phyloP scores from a whole-genome alignment of 192 early-diverging fungal species.

The Kickxella alabastrina region DNA sequence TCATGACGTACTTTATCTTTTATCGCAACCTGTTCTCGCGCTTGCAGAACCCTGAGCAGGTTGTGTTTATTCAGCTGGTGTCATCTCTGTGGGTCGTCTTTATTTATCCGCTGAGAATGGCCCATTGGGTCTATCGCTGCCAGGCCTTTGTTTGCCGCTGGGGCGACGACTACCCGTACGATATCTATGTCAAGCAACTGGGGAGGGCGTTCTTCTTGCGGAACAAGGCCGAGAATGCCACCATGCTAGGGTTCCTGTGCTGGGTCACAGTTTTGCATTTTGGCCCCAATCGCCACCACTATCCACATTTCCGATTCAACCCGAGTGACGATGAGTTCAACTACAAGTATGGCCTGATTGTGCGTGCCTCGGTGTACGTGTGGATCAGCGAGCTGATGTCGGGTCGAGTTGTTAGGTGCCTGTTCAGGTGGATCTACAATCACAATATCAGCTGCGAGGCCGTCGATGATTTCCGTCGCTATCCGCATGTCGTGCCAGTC shows the following conservation, averaged over 20 bases:
- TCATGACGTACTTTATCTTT: slow-evolving; percentile 79
- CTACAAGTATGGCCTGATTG: slow-evolving; percentile 57
- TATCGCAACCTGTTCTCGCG: slow-evolving; percentile 75
- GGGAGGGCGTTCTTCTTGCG: slow-evolving; percentile 67
- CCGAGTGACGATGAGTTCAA: slow-evolving; percentile 47
- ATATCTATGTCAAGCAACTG: slow-evolving; percentile 63
- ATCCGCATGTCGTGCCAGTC: slow-evolving; percentile 64
- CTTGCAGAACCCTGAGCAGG: slow-evolving; percentile 63
- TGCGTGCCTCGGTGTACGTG: slow-evolving; percentile 58
- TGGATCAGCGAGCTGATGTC: slow-evolving; percentile 67
- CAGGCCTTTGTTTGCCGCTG: slow-evolving; percentile 52
- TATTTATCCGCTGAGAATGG: slow-evolving; percentile 72
- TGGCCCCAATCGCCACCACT: slow-evolving; percentile 64
- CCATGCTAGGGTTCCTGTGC: slow-evolving; percentile 69
- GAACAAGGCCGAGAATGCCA: slow-evolving; percentile 73
- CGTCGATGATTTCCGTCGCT: slow-evolving; percentile 61
- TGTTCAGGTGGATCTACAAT: slow-evolving; percentile 56
- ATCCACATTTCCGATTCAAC: slow-evolving; percentile 67
- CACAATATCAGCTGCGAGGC: slow-evolving; percentile 64
- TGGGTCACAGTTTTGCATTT: slow-evolving; percentile 69
- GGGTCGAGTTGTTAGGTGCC: slow-evolving; percentile 58
- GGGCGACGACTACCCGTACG: slow-evolving; percentile 60
- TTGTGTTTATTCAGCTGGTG: slow-evolving; percentile 61
- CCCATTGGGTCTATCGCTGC: slow-evolving; percentile 50
- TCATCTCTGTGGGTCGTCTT: slow-evolving; percentile 73